phyloP scores from a whole-genome alignment of 2,329 filamentous ascomycete genomes.

The Cytospora paraplurivora region DNA sequence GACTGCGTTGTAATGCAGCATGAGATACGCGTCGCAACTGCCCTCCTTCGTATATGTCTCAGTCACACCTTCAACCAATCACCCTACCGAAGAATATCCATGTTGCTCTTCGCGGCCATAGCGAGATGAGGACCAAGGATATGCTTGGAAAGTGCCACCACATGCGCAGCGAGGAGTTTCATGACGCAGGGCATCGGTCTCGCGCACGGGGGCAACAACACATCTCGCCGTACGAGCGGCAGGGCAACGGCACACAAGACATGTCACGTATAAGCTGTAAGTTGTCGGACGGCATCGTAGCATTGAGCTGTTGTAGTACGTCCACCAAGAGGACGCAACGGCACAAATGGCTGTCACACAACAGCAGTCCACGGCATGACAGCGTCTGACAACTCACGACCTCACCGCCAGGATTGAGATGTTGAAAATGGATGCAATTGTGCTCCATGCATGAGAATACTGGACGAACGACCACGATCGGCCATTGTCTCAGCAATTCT shows the following conservation, averaged over 20 bases:
- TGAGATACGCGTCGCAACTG: background rate
- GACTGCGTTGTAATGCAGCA: background rate
- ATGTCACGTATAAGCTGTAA: background rate
- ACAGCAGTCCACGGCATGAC: background rate
- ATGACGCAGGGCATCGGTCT: background rate
- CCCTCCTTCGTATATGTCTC: background rate
- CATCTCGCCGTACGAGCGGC: background rate
- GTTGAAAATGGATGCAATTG: background rate
- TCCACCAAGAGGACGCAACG: background rate
- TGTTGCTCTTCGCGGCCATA: background rate
- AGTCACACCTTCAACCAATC: background rate
- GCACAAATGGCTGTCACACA: constrained; percentile 1
- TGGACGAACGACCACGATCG: background rate
- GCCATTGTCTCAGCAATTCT: background rate
- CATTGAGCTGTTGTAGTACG: background rate
- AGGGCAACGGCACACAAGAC: background rate
- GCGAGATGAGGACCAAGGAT: background rate
- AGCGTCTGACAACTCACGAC: background rate
- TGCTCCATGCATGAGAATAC: background rate
- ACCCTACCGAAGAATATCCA: background rate
- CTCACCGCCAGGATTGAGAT: background rate
- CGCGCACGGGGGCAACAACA: background rate
- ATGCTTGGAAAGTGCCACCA: background rate
- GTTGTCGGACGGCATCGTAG: constrained; percentile 1
- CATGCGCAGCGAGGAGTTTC: background rate